Base-by-base conservation (phyloP, 495 filamentous ascomycete species). In the Trichoderma asperelloides region DNA sequence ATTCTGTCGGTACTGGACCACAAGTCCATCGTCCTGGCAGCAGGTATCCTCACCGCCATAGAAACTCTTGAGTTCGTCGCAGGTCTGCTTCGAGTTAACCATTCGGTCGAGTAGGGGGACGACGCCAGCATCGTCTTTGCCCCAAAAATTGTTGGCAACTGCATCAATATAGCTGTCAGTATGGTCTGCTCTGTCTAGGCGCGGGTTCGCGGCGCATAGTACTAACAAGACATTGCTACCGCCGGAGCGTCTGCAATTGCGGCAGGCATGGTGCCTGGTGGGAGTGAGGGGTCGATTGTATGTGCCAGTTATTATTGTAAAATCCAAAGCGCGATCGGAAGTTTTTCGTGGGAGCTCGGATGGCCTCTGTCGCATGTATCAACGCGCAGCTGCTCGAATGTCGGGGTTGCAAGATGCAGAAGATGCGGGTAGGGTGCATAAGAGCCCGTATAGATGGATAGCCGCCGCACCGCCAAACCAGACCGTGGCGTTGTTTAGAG, bases 81-180 rank as follows among this genome's bases (percentile, higher is more conserved):
- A 95, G 13, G 96, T 97, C 68, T 89, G 84, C 82, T 99, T 99
- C 40, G 96, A 90, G 81, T 88, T 89, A 75, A 94, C 91, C 91
- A 99, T 96, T 74, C 96, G 93, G 74, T 96, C 92, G 51, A 99
- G 85, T 78, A 99, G 86, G 66, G 96, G 96, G 57, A 83, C 82
- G 70, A 98, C 91, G 70, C 96, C 96, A 49, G 96, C 96, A 81
- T 99, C 96, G 76, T 99, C 93, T 82, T 94, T 97, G 68, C 96
- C 96, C 96, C 96, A 99, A 79, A 99, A 99, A 76, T 99, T 98
- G 80, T 98, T 98, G 72, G 96, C 93, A 66, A 70, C 68, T 64
- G 47, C 30, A 37, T 4, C 11, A 2, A 62, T 9, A 23, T 25
- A 21, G 18, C 25, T 66, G 51, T 62, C 23, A 62, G 49, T 33